Base-by-base conservation (phyloP, 352 stramenopile species). In the Pythium insidiosum region DNA sequence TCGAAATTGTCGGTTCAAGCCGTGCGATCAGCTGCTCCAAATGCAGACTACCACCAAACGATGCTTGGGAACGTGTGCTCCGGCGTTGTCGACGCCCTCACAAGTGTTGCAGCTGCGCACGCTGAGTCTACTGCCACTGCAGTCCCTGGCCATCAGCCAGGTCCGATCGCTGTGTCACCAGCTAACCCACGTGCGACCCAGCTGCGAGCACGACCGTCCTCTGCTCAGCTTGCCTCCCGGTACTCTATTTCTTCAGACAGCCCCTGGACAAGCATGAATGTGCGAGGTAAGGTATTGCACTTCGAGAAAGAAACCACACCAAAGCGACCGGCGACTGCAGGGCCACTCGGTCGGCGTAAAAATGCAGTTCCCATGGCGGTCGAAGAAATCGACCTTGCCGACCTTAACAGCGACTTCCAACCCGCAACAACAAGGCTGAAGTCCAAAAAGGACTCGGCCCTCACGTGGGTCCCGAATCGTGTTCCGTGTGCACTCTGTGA, bases 401-500 rank as follows among this genome's bases (percentile, higher is more conserved):
- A 1, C 26, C 5, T 15, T 25, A 6, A 42, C 22, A 31, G 9
- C n/a, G 10, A 40, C 22, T 10, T 12, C 19, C 16, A 3, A 26
- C 20, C n/a, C 26, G 12, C 15, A 20, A 25, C 2, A 13, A 3
- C 15, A 18, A 34, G 43, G 12, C 30, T 25, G 18, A 21, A 19
- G 25, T 15, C 23, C 28, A 25, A 5, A 42, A 47, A 21, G 0
- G 22, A 31, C 6, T 19, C 37, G 13, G 37, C 15, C 2, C 41
- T 59, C 3, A 56, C 53, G n/a, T 63, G 51, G 39, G 51, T 65
- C 18, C 45, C 56, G 6, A 59, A 45, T 4, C 44, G 51, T 12
- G 28, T 53, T 13, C 6, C 45, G 30, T 65, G 56, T 40, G 56
- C 56, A 13, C 33, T 65, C 15, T 65, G 56, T 23, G 50, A 61